Evolutionary conservation across 1,284 basidiomycete genomes (phyloP), one percentile per base, ranked within the genome.

Genomic region (Thelephora terrestris): DNA sequence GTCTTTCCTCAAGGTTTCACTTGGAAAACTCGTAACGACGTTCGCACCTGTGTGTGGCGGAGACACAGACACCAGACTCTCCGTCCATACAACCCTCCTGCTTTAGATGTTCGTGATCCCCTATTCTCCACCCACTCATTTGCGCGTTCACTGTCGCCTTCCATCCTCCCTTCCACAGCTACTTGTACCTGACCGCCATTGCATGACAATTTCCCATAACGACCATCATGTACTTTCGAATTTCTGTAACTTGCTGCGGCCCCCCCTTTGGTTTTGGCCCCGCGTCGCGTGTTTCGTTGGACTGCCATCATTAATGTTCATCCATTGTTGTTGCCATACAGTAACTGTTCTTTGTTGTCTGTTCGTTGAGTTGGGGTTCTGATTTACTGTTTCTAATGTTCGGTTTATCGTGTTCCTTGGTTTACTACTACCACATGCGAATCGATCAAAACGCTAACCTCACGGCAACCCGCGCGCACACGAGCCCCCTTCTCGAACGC

Each of bases 131-230:
- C 47, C 47, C 35, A 45, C 23, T 36, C 50, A 50, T 47, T 49
- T 47, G 43, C 45, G 25, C 45, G 21, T 23, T 21, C 38, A 39
- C 39, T 39, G 5, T 43, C 47, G 36, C 20, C n/a, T 46, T 37
- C 24, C 34, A 24, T 47, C 43, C 49, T 38, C 40, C 14, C 29
- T 10, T 12, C 29, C 14, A 14, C 29, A 32, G 7, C 14, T 32
- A 32, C 29, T 32, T 32, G 12, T 32, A 32, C 29, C 6, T 32
- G 7, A 9, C 29, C 29, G 14, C 29, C 29, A 21, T 43, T 18
- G 38, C 46, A 45, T 49, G 50, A 54, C 55, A 54, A 38, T 53
- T 51, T 37, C 37, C 48, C 43, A 46, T 48, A 50, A 50, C 24
- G 37, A 37, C 38, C 29, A 43, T 49, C 47, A 50, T 48, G 42